Conservation (phyloP, 2,329 filamentous ascomycete species). For the Ploettnerulaceae sp. region DNA sequence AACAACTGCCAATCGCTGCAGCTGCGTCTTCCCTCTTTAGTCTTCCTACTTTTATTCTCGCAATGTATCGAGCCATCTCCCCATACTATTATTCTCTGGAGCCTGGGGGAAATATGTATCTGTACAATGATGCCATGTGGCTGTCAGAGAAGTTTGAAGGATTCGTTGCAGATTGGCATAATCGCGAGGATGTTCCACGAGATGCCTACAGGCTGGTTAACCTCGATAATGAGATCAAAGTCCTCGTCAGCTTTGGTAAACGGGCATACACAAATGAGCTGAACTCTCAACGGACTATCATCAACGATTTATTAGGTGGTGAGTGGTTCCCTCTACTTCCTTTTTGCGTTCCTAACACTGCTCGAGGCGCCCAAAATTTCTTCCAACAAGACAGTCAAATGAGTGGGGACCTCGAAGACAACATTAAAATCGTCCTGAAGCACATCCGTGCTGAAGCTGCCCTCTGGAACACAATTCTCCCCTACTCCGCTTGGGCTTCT, state of each 20-base stretch:
- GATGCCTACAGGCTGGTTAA: slow-evolving; percentile 51
- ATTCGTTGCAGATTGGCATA: slow-evolving; percentile 48
- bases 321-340: slow-evolving; percentile 14
- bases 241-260: slow-evolving; percentile 54
- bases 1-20: slow-evolving; percentile 53
- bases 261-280: slow-evolving; percentile 59
- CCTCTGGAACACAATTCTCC: slow-evolving; percentile 54
- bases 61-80: slow-evolving; percentile 75
- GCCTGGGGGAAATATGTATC: slow-evolving; percentile 59
- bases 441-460: slow-evolving; percentile 50
- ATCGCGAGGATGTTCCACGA: slow-evolving; percentile 46
- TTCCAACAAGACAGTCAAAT: slow-evolving; percentile 45
- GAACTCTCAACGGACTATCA: slow-evolving; percentile 53
- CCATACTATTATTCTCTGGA: slow-evolving; percentile 66
- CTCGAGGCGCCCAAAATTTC: slow-evolving; percentile 49
- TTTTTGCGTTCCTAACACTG: slow-evolving; percentile 2
- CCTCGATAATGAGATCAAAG: slow-evolving; percentile 55
- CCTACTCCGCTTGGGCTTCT: slow-evolving; percentile 58
- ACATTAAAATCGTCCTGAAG: slow-evolving; percentile 48
- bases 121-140: slow-evolving; percentile 65
- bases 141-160: slow-evolving; percentile 52
- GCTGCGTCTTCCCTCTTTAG: slow-evolving; percentile 66
- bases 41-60: slow-evolving; percentile 66
- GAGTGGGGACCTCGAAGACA: slow-evolving; percentile 43
- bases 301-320: slow-evolving; percentile 58